Evolutionary conservation across 106 monocot species (phyloP), one percentile per base, ranked within the genome.

Genomic region (Dendrobium officinale): DNA sequence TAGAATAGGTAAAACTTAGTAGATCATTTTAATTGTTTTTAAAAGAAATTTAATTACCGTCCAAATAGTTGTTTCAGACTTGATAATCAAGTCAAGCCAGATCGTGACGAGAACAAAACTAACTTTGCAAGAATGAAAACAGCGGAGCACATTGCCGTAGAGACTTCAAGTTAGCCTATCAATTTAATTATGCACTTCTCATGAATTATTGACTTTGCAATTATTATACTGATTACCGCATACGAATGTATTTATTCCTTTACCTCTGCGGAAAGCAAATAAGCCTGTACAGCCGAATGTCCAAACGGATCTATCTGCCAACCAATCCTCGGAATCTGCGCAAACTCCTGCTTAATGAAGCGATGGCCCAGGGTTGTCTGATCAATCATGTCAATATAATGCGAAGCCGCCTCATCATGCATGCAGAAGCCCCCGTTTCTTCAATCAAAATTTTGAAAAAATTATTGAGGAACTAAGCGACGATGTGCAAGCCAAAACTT

Each of bases 251-350:
- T 8, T 18, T 42, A 11, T 73, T 73, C 16, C 17, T 41, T 79
- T 82, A 99, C 99, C 93, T 99, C 93, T 40, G 95, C 88, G 1
- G 91, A 85, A 61, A 99, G 90, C 84, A 99, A 84, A 77, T 99
- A 99, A 81, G 99, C 95, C 73, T 99, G 99, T 20, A 99, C 95
- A 6, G 99, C 89, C 73, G 99, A 91, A 87, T 99, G 99, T 10
- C 99, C 99, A 87, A 99, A 99, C 0, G 99, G 99, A 82, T 99
- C 99, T 79, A 99, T 99, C 83, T 99, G 99, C 99, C 99, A 99
- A 22, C 95, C 99, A 44, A 93, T 93, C 75, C 99, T 88, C 4
- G 99, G 99, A 72, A 76, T 90, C 77, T 83, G 80, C 81, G 84
- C 84, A 81, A 99, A 99, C 66, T 95, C 88, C 78, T 99, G 59